Percentiles rank a stretch among this genome's conserved stretches.
phyloP scores from a whole-genome alignment of 2,329 filamentous ascomycete species.

The Pyrenochaeta sp. region DNA sequence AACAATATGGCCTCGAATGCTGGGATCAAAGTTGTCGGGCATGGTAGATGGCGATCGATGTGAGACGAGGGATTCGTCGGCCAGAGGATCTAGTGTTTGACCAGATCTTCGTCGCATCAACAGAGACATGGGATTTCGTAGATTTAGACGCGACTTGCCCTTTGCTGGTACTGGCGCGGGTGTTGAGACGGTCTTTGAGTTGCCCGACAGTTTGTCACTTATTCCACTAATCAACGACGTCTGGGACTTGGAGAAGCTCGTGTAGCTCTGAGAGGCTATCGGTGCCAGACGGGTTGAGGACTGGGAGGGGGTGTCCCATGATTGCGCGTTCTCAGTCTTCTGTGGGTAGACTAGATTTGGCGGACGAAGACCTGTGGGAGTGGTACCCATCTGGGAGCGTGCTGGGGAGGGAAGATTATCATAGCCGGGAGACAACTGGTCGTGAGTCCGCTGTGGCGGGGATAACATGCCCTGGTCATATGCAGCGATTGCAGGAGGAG shows the following conservation, averaged over 20 bases:
- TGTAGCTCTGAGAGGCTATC: slow-evolving; percentile 33
- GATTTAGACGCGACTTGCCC: slow-evolving; percentile 60
- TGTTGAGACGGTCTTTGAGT: slow-evolving; percentile 26
- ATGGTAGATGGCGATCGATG: slow-evolving; percentile 56
- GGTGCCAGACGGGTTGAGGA: slow-evolving; percentile 31
- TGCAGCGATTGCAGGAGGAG: slow-evolving; percentile 7
- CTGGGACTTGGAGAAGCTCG: slow-evolving; percentile 40
- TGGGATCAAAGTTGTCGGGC: slow-evolving; percentile 68
- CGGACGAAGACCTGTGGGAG: slow-evolving; percentile 42
- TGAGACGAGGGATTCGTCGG: slow-evolving; percentile 60
- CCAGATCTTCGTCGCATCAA: slow-evolving; percentile 64
- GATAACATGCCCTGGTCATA: slow-evolving; percentile 28
- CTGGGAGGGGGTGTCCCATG: slow-evolving; percentile 24
- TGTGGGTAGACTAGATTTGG: slow-evolving; percentile 35
- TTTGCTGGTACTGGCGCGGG: slow-evolving; percentile 34
- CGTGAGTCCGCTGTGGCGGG: slow-evolving; percentile 23
- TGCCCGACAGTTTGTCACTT: slow-evolving; percentile 38
- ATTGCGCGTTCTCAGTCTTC: slow-evolving; percentile 23
- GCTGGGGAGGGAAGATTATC: slow-evolving; percentile 30
- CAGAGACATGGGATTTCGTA: slow-evolving; percentile 68
- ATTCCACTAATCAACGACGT: slow-evolving; percentile 42
- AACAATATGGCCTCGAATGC: slow-evolving; percentile 68
- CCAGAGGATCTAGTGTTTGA: slow-evolving; percentile 55
- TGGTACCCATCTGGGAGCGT: slow-evolving; percentile 22
- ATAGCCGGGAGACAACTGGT: slow-evolving; percentile 26